phyloP scores from a whole-genome alignment of 108 stramenopile species.

The Skeletonema costatum region DNA sequence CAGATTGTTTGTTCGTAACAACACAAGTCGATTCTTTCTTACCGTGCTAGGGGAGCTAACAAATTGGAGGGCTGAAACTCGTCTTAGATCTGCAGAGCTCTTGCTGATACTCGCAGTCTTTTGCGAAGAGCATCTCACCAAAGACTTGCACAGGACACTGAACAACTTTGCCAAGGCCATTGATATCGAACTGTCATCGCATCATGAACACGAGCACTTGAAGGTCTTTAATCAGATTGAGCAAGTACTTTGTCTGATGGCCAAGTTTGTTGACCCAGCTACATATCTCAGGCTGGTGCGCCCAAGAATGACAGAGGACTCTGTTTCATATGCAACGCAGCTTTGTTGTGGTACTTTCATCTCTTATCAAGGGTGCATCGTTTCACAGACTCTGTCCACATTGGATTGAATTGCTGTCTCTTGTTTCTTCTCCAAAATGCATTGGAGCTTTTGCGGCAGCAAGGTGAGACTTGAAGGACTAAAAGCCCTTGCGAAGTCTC shows the following conservation, averaged over 20 bases:
- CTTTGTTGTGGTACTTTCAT: constrained; percentile 24
- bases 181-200: constrained; percentile 7
- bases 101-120: constrained; percentile 50
- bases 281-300: constrained; percentile 23
- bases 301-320: constrained; percentile 34
- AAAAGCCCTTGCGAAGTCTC: background rate
- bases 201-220: background rate
- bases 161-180: constrained; percentile 42
- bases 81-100: constrained; percentile 42
- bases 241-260: constrained; percentile 35
- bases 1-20: constrained; percentile 70
- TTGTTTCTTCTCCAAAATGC: constrained; percentile 23
- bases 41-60: constrained; percentile 72
- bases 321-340: constrained; percentile 22
- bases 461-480: background rate
- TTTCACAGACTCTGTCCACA: constrained; percentile 24
- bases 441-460: constrained; percentile 42
- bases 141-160: constrained; percentile 48
- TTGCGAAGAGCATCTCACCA: constrained; percentile 66
- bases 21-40: constrained; percentile 64
- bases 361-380: constrained; percentile 32
- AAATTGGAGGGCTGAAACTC: constrained; percentile 53
- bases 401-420: constrained; percentile 18
- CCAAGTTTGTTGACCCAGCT: constrained; percentile 44
- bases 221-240: constrained; percentile 12